Base-by-base conservation (phyloP, 148 eudicot species). In the Camellia granthamiana region DNA sequence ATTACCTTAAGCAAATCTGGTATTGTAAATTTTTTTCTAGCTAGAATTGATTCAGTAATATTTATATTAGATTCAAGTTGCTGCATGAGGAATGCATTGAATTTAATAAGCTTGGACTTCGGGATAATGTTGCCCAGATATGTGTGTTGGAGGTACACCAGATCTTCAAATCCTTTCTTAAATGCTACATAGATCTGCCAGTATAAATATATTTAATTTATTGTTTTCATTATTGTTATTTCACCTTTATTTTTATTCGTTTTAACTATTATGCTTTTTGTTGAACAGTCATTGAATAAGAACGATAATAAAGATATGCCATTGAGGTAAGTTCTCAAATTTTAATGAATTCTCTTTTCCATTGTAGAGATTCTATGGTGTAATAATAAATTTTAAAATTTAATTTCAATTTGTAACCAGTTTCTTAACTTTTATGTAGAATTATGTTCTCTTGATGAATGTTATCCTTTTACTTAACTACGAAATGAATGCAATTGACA, bases 81-180 rank as follows among this genome's bases (percentile, higher is more conserved):
- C 75, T 93, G 84, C 88, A 89, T 69, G 97, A 93, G 82, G 99
- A 96, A 81, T 83, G 85, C 76, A 88, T 96, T 83, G 98, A 96
- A 86, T 96, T 85, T 78, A 90, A 82, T 74, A 91, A 92, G 90
- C 90, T 88, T 79, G 93, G 95, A 77, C 93, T 96, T 84, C 90
- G 99, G 80, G 94, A 96, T 86, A 96, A 96, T 87, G 97, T 96
- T 81, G 99, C 99, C 75, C 99, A 96, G 87, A 88, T 96, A 82
- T 93, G 97, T 88, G 99, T 96, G 61, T 88, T 96, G 74, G 93
- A 96, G 99, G 99, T 96, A 85, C 75, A 56, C 76, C 59, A 19
- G 68, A 75, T 79, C 80, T 73, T 74, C 23, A 11, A 58, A 82
- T 58, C 59, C 7, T 49, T 30, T 84, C 19, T 71, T 75, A 38